Evolutionary conservation across 2,329 filamentous ascomycete genomes (phyloP).

Genomic region (Pyrenophora graminea): DNA sequence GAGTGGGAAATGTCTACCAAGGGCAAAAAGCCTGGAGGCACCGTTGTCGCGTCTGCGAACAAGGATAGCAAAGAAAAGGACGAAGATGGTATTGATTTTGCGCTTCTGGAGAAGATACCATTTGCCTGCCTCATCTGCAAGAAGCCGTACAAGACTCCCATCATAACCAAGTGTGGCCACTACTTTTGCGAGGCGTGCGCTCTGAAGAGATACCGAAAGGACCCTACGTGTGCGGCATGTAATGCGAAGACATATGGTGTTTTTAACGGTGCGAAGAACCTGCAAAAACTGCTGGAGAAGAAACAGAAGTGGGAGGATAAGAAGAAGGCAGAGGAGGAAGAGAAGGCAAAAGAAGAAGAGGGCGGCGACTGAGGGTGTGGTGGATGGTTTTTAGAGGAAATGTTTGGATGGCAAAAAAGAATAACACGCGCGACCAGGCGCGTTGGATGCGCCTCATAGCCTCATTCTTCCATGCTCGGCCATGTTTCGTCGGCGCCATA

Average conservation of each 20-base stretch:
- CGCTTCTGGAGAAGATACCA: slow-evolving; percentile 79
- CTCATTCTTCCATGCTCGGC: too few species aligned
- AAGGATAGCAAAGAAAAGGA: slow-evolving; percentile 49
- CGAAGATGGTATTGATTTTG: slow-evolving; percentile 66
- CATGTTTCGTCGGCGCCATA: not conserved
- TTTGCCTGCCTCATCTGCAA: slow-evolving; percentile 90
- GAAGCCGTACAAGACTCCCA: slow-evolving; percentile 74
- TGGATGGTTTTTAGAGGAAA: not conserved
- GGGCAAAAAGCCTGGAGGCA: slow-evolving; percentile 56
- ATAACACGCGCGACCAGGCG: not conserved
- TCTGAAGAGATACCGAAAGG: slow-evolving; percentile 81
- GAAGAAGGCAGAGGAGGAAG: slow-evolving; percentile 60
- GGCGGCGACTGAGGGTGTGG: slow-evolving; percentile 19
- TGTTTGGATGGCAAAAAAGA: not conserved
- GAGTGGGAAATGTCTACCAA: slow-evolving; percentile 90
- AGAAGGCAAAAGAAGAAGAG: slow-evolving; percentile 40
- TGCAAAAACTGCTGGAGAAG: slow-evolving; percentile 78
- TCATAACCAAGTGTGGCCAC: slow-evolving; percentile 89
- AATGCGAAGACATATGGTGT: slow-evolving; percentile 83
- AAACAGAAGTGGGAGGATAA: slow-evolving; percentile 67
- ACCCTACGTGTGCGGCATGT: slow-evolving; percentile 84
- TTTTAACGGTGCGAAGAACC: slow-evolving; percentile 83
- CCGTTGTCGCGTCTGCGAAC: slow-evolving; percentile 62
- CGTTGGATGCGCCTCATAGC: not conserved
- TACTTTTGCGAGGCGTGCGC: slow-evolving; percentile 96